Evolutionary conservation across 2,329 filamentous ascomycete species (phyloP).

Genomic region (Fusarium stilboides): DNA sequence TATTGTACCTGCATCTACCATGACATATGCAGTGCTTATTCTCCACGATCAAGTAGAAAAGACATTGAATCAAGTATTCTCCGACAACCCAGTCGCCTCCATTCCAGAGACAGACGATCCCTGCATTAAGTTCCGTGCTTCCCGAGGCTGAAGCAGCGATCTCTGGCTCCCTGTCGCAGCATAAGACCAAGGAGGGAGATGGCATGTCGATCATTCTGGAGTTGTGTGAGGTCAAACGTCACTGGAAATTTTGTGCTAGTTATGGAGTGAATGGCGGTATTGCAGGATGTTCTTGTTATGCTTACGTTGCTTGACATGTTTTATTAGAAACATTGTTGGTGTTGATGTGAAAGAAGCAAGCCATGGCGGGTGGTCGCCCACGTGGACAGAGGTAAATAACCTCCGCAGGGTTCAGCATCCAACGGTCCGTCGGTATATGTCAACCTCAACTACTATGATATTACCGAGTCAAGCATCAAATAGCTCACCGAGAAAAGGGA

Average conservation of each 20-base stretch:
- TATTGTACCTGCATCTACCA: neutral
- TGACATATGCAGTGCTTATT: neutral
- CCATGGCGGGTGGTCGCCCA: neutral
- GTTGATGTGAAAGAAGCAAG: neutral
- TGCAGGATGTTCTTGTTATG: constrained; percentile 5
- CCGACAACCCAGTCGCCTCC: neutral
- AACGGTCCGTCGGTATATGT: neutral
- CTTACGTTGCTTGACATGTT: constrained; percentile 11
- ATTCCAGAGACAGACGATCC: constrained; percentile 13
- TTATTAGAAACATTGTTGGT: constrained; percentile 1
- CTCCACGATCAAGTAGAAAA: constrained; percentile 1
- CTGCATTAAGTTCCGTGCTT: constrained; percentile 1
- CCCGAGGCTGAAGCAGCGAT: constrained; percentile 33
- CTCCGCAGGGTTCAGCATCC: neutral
- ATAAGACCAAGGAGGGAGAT: constrained; percentile 10
- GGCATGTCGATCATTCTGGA: constrained; percentile 25
- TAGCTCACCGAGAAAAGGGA: no score
- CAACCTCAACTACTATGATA: no score
- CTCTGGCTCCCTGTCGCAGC: constrained; percentile 13
- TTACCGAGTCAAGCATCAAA: no score
- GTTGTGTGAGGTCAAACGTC: constrained; percentile 12
- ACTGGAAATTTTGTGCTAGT: neutral
- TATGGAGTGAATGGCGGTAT: neutral
- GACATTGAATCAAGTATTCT: constrained; percentile 8
- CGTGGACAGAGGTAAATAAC: neutral